Conservation (phyloP, 495 filamentous ascomycete genomes). For the Bathelium albidoporum region DNA sequence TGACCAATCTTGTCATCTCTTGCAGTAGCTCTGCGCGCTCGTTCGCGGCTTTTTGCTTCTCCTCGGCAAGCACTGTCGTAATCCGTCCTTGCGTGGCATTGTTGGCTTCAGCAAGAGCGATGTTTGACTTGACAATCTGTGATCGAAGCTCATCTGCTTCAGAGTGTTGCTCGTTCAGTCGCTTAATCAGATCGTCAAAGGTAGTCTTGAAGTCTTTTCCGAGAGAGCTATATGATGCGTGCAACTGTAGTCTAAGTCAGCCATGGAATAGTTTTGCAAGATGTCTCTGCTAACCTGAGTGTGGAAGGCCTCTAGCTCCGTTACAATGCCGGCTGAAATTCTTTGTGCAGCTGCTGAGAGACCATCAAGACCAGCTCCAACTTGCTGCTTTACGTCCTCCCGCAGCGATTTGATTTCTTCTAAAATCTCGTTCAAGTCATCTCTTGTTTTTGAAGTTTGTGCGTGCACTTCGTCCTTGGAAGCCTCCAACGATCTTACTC, state of each 20-base stretch:
- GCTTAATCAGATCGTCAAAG: constrained; percentile 67
- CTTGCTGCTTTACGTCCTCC: constrained; percentile 73
- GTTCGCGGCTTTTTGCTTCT: constrained; percentile 57
- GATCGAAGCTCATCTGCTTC: constrained; percentile 63
- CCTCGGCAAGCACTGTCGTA: constrained; percentile 63
- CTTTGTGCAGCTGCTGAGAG: constrained; percentile 75
- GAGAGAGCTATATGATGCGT: constrained; percentile 74
- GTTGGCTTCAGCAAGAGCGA: constrained; percentile 54
- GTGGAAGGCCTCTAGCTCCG: constrained; percentile 73
- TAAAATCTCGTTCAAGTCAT: constrained; percentile 81
- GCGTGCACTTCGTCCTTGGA: constrained; percentile 56
- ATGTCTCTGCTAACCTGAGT: constrained; percentile 41
- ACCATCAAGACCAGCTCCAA: constrained; percentile 75
- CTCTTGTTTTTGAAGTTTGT: constrained; percentile 59
- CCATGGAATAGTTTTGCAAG: neutral
- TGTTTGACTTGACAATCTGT: constrained; percentile 58
- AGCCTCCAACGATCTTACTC: constrained; percentile 51
- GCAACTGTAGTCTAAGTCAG: constrained; percentile 44
- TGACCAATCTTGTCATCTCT: constrained; percentile 67
- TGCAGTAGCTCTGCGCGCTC: constrained; percentile 65
- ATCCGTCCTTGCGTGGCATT: constrained; percentile 54
- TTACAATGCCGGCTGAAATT: constrained; percentile 85
- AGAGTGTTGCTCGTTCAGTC: constrained; percentile 63
- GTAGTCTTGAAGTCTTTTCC: constrained; percentile 79
- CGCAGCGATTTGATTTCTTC: constrained; percentile 84